Evolutionary conservation across 768 basidiomycete species (phyloP), one percentile per base, ranked within the genome.

Genomic region (Lactarius psammicola): DNA sequence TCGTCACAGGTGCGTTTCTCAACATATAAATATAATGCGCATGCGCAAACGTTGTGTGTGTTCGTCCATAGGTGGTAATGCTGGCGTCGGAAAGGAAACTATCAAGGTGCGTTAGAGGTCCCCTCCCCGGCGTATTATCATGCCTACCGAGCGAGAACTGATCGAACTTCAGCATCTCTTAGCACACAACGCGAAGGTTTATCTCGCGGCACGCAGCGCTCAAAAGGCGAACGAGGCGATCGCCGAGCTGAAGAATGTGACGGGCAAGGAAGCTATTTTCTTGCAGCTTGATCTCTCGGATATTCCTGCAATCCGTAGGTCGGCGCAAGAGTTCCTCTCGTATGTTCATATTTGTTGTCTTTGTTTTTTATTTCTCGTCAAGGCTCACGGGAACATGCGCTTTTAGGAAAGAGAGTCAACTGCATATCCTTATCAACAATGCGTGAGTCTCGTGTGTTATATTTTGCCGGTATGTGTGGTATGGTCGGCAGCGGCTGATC

Each of bases 181-280:
- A n/a, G 40, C 68, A 15, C 84, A 84, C 68, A 84, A 87, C 70
- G 88, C 87, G 10, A 87, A 82, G 61, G 87, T 90, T 0, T 90
- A 91, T 71, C 62, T 90, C 46, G 85, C 83, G 0, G 75, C 77
- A 4, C 80, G 86, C n/a, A 79, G 71, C 59, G 66, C 73, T 58
- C 73, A 75, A 36, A 87, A 82, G 66, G 77, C 80, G 0, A 75
- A 80, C 5, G 71, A 69, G 2, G 86, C 86, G 0, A 87, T 89
- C 64, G 66, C 75, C 33, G 81, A 84, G 5, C 75, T 91, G 64
- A 79, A 85, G 68, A 26, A 65, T 23, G 74, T 60, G 46, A 83
- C 81, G 0, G 82, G 83, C 31, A 78, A 74, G 57, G 74, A 78
- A 46, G 76, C 80, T 3, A 51, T 81, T 28, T 83, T 79, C 63